These are phyloP conservation scores for Blastobotrys americana DNA, from an alignment of 805 yeast genomes.

Conservation along the genomic window DNA sequence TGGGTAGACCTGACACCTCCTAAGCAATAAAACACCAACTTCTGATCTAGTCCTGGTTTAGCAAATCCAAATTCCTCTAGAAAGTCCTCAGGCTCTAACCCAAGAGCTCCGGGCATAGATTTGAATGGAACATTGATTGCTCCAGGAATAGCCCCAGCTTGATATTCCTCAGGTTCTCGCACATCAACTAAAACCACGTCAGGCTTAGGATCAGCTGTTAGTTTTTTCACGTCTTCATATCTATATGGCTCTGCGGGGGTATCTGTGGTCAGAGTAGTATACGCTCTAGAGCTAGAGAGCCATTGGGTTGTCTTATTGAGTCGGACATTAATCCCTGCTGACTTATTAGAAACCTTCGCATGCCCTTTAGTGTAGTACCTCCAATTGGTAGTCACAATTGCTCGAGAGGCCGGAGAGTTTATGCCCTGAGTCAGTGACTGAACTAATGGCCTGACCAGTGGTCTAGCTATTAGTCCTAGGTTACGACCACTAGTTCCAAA, in stretches of 20 bases:
- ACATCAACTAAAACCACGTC: conserved; percentile 70
- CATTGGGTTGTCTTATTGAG: too few relatives aligned
- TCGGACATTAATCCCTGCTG: too few relatives aligned
- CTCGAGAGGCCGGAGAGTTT: too few relatives aligned
- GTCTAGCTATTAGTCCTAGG: too few relatives aligned
- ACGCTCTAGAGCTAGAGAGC: too few relatives aligned
- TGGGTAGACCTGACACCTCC: conserved; percentile 89
- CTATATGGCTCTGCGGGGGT: conserved; percentile 45
- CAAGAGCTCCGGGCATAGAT: conserved; percentile 87
- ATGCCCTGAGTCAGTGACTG: too few relatives aligned
- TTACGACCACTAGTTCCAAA: too few relatives aligned
- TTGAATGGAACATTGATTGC: conserved; percentile 86
- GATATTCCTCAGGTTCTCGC: conserved; percentile 79
- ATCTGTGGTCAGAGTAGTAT: conserved; percentile 25
- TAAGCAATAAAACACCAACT: conserved; percentile 81
- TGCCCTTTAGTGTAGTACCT: too few relatives aligned
- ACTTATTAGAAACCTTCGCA: too few relatives aligned
- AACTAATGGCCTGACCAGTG: too few relatives aligned
- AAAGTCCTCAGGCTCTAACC: conserved; percentile 71
- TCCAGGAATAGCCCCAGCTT: conserved; percentile 70
- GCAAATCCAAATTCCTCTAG: conserved; percentile 70
- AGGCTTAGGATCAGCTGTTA: conserved; percentile 41
- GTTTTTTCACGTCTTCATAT: conserved; percentile 46
- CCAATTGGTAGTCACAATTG: too few relatives aligned
- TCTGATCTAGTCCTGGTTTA: conserved; percentile 66